Evolutionary conservation across 306 rosid species (phyloP).

Genomic region (Fragaria nilgerrensis): DNA sequence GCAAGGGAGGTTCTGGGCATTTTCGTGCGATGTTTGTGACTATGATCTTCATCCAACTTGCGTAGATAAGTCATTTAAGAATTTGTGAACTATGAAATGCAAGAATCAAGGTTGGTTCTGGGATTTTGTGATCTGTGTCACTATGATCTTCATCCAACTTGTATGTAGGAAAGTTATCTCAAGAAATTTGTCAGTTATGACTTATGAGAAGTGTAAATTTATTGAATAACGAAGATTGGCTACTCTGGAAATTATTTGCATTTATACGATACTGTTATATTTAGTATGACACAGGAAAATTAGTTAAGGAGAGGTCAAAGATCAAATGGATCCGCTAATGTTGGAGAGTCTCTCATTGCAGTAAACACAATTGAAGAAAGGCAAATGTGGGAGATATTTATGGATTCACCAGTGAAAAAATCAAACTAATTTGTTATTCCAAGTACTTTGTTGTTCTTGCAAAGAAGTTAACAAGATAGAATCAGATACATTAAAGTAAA

Average conservation of each 20-base stretch:
- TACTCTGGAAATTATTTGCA: not conserved
- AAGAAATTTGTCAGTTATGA: not conserved
- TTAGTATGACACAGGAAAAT: not conserved
- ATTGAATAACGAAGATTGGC: not conserved
- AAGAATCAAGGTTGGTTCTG: constrained; percentile 70
- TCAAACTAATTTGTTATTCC: constrained; percentile 18
- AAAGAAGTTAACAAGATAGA: not conserved
- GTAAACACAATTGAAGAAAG: not conserved
- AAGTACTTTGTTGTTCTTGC: not conserved
- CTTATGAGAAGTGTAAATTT: not conserved
- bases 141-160: constrained; percentile 76
- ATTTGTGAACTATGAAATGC: constrained; percentile 19
- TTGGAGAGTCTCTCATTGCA: constrained; percentile 3
- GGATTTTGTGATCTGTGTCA: constrained; percentile 73
- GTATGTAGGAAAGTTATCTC: constrained; percentile 37
- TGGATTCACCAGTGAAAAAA: constrained; percentile 25
- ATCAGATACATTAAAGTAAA: constrained; percentile 18
- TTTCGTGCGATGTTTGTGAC: constrained; percentile 78
- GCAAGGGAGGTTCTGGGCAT: constrained; percentile 87
- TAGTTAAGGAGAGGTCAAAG: constrained; percentile 1
- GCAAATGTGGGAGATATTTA: not conserved
- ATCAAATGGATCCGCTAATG: constrained; percentile 17
- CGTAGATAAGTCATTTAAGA: constrained; percentile 32
- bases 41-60: constrained; percentile 91
- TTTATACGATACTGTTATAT: not conserved